Percentiles rank a stretch among this genome's conserved stretches.
Evolutionary conservation across 768 basidiomycete species (phyloP).

Genomic region (Trametes elegans): DNA sequence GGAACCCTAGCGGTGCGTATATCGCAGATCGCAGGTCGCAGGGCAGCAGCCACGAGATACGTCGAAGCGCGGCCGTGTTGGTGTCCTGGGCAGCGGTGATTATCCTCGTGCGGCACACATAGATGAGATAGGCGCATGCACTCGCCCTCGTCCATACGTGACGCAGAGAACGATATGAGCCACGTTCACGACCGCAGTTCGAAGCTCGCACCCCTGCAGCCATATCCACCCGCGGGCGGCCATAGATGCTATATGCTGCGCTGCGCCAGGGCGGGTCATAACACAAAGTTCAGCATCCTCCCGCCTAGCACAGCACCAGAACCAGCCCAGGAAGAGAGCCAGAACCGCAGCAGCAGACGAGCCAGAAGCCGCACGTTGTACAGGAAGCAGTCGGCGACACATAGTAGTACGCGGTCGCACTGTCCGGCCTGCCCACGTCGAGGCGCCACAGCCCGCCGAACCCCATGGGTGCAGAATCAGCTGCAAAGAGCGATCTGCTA

Average conservation of each 20-base stretch:
- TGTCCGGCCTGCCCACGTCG: no score
- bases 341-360: neutral
- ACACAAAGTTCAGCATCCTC: no score
- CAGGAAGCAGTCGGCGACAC: no score
- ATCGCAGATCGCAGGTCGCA: no score
- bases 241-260: no score
- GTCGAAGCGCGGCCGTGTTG: no score
- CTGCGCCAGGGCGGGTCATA: neutral
- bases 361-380: conserved; percentile 4
- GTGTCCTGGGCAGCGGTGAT: no score
- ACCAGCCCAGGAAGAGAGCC: neutral
- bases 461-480: neutral
- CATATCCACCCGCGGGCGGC: neutral
- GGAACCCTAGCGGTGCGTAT: no score
- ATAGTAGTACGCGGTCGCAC: no score
- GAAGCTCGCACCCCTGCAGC: neutral
- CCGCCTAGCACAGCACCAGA: neutral
- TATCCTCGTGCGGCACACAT: neutral
- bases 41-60: no score
- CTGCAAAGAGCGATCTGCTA: neutral
- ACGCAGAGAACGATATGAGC: neutral
- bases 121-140: neutral
- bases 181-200: neutral
- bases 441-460: no score
- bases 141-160: neutral